phyloP scores from a whole-genome alignment of 2,329 filamentous ascomycete genomes.

The Neoarthrinium moseri region DNA sequence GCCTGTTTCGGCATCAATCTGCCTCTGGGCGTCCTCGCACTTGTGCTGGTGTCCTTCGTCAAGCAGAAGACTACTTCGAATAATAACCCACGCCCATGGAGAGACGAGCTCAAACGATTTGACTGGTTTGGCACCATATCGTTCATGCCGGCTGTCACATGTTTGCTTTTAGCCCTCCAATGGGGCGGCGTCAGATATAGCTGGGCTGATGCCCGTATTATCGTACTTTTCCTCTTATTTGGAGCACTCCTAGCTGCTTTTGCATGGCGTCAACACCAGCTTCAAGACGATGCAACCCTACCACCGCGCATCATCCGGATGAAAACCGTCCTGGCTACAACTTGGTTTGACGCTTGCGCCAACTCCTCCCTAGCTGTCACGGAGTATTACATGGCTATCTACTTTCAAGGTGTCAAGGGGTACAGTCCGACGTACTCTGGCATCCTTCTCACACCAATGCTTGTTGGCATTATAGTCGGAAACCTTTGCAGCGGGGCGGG shows the following conservation, averaged over 20 bases:
- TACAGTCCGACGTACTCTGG: constrained; percentile 6
- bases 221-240: neutral
- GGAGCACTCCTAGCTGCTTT: constrained; percentile 1
- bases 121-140: constrained; percentile 5
- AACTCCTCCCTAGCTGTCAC: constrained; percentile 11
- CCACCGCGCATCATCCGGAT: constrained; percentile 6
- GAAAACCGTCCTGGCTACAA: neutral
- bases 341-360: constrained; percentile 10
- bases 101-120: constrained; percentile 5
- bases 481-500: neutral
- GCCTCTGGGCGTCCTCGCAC: no score
- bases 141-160: constrained; percentile 5
- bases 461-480: constrained; percentile 2
- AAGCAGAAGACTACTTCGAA: neutral
- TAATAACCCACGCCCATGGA: constrained; percentile 4
- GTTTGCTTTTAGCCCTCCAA: neutral
- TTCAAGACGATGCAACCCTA: constrained; percentile 4
- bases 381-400: constrained; percentile 13
- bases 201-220: neutral
- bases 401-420: constrained; percentile 9
- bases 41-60: no score
- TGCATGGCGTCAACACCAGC: constrained; percentile 8
- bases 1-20: no score
- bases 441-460: constrained; percentile 4
- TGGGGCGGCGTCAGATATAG: constrained; percentile 3